Evolutionary conservation across 1,284 basidiomycete genomes (phyloP).

Genomic region (Takashimella tepidaria): DNA sequence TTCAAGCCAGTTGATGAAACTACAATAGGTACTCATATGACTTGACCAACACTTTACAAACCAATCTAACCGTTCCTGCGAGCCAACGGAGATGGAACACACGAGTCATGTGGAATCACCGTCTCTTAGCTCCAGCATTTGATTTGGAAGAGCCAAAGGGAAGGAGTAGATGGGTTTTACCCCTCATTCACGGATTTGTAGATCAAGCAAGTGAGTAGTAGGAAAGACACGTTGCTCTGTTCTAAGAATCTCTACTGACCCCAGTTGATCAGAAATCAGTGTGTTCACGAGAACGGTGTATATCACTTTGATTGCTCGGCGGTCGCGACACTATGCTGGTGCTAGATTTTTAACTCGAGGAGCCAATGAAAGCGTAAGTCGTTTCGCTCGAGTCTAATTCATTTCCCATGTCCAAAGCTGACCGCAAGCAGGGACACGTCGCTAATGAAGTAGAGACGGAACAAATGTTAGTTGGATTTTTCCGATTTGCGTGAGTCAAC

Average conservation of each 20-base stretch:
- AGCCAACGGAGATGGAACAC: slow-evolving; percentile 60
- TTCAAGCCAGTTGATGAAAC: too few species aligned
- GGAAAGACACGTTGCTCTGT: background rate
- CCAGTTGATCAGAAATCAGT: slow-evolving; percentile 63
- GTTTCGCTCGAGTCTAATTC: background rate
- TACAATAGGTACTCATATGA: slow-evolving; percentile 84
- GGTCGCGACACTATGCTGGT: slow-evolving; percentile 93
- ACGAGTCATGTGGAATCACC: slow-evolving; percentile 93
- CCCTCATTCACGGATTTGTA: slow-evolving; percentile 84
- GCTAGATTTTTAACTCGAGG: slow-evolving; percentile 93
- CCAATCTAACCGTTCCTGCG: slow-evolving; percentile 70
- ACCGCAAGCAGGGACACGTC: slow-evolving; percentile 95
- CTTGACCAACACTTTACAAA: slow-evolving; percentile 88
- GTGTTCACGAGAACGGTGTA: slow-evolving; percentile 87
- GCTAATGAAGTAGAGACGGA: slow-evolving; percentile 99
- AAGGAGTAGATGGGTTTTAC: slow-evolving; percentile 78
- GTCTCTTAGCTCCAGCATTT: slow-evolving; percentile 68
- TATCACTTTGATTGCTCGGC: slow-evolving; percentile 85
- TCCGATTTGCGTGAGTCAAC: slow-evolving; percentile 7
- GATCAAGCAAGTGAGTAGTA: slow-evolving; percentile 86
- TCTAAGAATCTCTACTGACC: slow-evolving; percentile 3
- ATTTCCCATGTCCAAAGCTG: too few species aligned
- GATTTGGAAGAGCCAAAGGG: slow-evolving; percentile 49
- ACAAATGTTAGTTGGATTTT: slow-evolving; percentile 59
- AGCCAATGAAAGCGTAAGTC: slow-evolving; percentile 62